These are phyloP conservation scores for Ailanthus altissimus DNA, from an alignment of 345 rosid genomes.

Conservation along the genomic window DNA sequence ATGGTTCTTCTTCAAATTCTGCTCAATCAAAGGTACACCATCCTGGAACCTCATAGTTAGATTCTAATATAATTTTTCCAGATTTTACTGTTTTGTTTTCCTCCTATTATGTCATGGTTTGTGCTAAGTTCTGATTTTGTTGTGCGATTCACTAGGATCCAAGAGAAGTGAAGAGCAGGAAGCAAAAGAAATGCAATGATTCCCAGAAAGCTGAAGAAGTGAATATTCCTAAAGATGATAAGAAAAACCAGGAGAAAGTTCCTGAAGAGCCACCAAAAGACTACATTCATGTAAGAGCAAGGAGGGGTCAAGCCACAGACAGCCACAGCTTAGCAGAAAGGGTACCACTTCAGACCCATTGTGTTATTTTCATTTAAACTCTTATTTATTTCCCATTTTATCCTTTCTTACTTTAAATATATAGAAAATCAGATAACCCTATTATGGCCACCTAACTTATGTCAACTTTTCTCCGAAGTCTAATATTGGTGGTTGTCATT, in stretches of 20 bases:
- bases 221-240: constrained; percentile 28
- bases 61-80: neutral
- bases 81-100: neutral
- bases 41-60: neutral
- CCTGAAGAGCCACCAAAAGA: constrained; percentile 50
- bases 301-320: constrained; percentile 83
- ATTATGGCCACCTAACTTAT: neutral
- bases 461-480: neutral
- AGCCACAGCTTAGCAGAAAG: constrained; percentile 83
- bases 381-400: constrained; percentile 16
- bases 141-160: constrained; percentile 34
- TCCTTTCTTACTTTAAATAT: neutral
- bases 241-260: constrained; percentile 40
- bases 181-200: constrained; percentile 41
- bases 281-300: constrained; percentile 82
- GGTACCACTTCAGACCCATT: constrained; percentile 34
- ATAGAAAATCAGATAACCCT: neutral
- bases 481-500: neutral
- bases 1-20: constrained; percentile 32
- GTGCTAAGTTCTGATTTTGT: constrained; percentile 6
- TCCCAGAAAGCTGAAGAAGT: constrained; percentile 30
- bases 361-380: neutral
- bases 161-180: constrained; percentile 51
- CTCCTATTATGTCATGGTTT: neutral
- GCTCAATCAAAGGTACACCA: constrained; percentile 42